Evolutionary conservation across 2,329 filamentous ascomycete species (phyloP).

Genomic region (Calonectria pteridis): DNA sequence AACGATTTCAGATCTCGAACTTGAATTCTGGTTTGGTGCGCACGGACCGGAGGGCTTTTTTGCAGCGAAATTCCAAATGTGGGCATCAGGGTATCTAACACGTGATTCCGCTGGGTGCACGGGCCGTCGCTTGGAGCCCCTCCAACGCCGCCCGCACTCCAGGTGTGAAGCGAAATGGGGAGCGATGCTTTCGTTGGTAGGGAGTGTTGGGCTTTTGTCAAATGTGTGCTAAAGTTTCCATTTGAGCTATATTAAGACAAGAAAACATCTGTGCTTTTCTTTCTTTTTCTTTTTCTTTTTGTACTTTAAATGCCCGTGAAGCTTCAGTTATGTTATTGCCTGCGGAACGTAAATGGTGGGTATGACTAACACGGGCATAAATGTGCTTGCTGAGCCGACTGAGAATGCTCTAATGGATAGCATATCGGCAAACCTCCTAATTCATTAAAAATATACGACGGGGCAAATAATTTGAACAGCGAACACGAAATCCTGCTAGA

Average conservation of each 20-base stretch:
- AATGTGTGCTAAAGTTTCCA: neutral
- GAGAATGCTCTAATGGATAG: neutral
- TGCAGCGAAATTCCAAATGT: conserved; percentile 54
- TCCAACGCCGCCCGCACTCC: neutral
- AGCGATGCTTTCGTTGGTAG: neutral
- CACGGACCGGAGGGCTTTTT: conserved; percentile 54
- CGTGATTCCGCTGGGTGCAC: neutral
- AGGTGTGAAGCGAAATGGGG: conserved; percentile 49
- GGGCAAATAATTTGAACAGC: neutral
- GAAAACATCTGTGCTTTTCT: too few species aligned
- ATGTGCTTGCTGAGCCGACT: neutral
- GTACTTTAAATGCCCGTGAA: neutral
- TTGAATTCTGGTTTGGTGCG: conserved; percentile 29
- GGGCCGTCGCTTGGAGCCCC: neutral
- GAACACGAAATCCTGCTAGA: neutral
- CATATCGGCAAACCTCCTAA: neutral
- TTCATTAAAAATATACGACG: neutral
- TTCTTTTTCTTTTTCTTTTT: too few species aligned
- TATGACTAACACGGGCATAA: neutral
- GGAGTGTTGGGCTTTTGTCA: neutral
- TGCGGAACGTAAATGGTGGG: neutral
- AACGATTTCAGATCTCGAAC: conserved; percentile 55
- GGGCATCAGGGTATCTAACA: neutral
- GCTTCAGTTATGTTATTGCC: neutral
- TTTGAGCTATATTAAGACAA: neutral